A percentile compares a stretch with the other conserved stretches of the same genome.
Conservation (phyloP, 768 basidiomycete genomes). For the Mycena sanguinolenta region DNA sequence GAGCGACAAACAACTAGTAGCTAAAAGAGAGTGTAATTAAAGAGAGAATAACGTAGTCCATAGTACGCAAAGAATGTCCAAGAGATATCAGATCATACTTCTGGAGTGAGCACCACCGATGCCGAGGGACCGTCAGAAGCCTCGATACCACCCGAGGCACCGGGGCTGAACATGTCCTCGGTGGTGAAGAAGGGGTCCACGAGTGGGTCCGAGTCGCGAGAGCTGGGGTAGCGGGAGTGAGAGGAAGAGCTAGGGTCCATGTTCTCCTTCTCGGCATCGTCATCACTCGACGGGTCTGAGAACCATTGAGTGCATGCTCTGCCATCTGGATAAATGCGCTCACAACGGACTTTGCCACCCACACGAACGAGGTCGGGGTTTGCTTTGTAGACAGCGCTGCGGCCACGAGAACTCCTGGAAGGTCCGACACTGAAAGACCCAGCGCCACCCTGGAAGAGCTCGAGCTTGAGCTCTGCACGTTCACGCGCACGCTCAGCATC, state of each 20-base stretch:
- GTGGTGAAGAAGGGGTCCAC: too few species aligned
- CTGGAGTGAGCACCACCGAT: not conserved
- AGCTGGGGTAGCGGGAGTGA: not conserved
- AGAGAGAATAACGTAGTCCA: too few species aligned
- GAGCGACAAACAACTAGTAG: not conserved
- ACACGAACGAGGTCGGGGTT: not conserved
- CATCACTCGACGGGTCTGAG: not conserved
- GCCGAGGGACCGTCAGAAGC: too few species aligned
- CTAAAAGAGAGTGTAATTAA: too few species aligned
- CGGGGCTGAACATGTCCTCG: too few species aligned
- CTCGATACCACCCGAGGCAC: too few species aligned
- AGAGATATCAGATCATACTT: too few species aligned
- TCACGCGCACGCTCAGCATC: not conserved
- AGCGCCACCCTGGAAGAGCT: not conserved
- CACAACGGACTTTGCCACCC: not conserved
- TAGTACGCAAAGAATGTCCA: too few species aligned
- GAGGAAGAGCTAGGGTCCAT: not conserved
- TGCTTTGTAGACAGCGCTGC: not conserved
- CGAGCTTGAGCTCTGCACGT: not conserved
- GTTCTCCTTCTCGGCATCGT: constrained; percentile 2
- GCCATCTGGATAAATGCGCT: not conserved
- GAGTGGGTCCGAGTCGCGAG: not conserved
- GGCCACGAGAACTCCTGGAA: not conserved
- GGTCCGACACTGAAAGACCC: not conserved
- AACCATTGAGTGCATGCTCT: not conserved